Conservation (phyloP, 1,284 basidiomycete genomes). For the Ganoderma lingzhi region DNA sequence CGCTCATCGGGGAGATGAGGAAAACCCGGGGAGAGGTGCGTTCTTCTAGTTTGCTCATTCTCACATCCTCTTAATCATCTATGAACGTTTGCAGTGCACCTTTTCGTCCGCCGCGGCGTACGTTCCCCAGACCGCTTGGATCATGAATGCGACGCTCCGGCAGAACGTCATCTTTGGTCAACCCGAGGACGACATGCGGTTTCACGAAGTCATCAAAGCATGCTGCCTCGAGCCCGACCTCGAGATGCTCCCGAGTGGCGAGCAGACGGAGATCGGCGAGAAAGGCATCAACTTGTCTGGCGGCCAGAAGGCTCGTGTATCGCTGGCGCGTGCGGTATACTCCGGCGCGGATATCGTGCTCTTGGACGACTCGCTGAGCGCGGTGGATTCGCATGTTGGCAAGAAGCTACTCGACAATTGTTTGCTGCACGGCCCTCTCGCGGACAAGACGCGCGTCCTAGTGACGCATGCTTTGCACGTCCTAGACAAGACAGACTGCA, state of each 20-base stretch:
- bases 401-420: constrained; percentile 69
- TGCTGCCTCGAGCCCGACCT: constrained; percentile 75
- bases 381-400: constrained; percentile 78
- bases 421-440: constrained; percentile 63
- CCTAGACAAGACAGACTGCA: constrained; percentile 70
- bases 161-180: constrained; percentile 76
- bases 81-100: constrained; percentile 49
- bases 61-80: not conserved
- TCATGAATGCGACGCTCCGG: constrained; percentile 76
- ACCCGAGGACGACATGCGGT: constrained; percentile 62
- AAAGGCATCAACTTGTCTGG: constrained; percentile 78
- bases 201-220: constrained; percentile 62
- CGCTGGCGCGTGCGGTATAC: constrained; percentile 83
- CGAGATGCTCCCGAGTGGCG: constrained; percentile 69
- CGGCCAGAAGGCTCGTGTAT: constrained; percentile 73
- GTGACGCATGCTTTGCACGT: constrained; percentile 82
- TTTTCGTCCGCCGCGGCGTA: constrained; percentile 79
- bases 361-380: constrained; percentile 77
- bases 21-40: constrained; percentile 62
- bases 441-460: constrained; percentile 72
- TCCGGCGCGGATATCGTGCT: constrained; percentile 77
- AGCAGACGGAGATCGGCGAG: constrained; percentile 86
- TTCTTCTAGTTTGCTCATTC: constrained; percentile 1
- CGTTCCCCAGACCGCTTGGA: constrained; percentile 84
- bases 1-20: constrained; percentile 84